Base-by-base conservation (phyloP, 78 protist species). In the Pigoraptor vietnamica region DNA sequence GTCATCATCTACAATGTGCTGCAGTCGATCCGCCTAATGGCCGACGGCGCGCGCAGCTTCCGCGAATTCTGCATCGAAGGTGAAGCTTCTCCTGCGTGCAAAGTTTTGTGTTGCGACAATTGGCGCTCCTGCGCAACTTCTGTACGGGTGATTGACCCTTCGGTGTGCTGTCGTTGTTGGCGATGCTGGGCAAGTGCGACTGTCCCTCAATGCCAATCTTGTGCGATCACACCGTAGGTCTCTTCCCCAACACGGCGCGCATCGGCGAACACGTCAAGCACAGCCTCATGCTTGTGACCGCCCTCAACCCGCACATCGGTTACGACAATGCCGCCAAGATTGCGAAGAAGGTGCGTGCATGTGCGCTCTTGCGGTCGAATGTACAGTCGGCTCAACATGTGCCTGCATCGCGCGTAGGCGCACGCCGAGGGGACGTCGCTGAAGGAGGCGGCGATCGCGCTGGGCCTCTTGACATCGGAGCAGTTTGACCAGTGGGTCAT, bases 251-350 rank as follows among this genome's bases (percentile, higher is more conserved):
- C 95, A 38, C 56, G 67, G 89, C 87, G 89, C 86, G 92, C 91
- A 96, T 98, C 93, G 23, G 24, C 25, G 39, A 32, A 24, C 88
- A 83, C 25, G 2, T 97, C 81, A n/a, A 91, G 89, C 86, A 95
- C 88, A 94, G 97, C 0, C 95, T 98, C 89, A 98, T 98, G 99
- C 95, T 98, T 79, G 99, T 98, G 88, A 98, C 99, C 6, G 98
- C 99, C 0, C 96, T 98, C 92, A 98, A 96, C 94, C 97, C 96
- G 37, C 94, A 98, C 96, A 98, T 98, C 86, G 99, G 99, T 81
- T 98, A 98, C 92, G 99, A 98, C 94, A 97, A 90, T 2, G 92
- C 95, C 0, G 97, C 97, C 34, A 79, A 92, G 48, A 93, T 95
- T 37, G 98, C 99, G 21, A 93, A 97, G 95, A 48, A 90, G 38